Evolutionary conservation across 805 yeast genomes (phyloP).

Genomic region (Saccharomycopsis oosterbeekiorum): DNA sequence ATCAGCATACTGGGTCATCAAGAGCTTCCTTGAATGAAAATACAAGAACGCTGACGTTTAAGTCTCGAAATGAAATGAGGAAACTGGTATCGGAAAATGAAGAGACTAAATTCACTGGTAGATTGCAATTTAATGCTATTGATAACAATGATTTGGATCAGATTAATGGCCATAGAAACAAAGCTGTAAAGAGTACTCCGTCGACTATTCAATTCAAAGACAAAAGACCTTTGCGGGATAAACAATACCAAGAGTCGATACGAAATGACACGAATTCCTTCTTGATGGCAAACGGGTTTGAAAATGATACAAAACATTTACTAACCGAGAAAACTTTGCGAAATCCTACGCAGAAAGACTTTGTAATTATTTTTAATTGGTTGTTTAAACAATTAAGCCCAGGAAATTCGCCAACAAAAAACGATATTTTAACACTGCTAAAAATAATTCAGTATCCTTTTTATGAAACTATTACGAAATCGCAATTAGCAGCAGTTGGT

Average conservation of each 20-base stretch:
- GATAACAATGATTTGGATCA: not conserved
- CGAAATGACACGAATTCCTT: constrained; percentile 65
- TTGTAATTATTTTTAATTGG: constrained; percentile 70
- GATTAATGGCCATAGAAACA: not conserved
- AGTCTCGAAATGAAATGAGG: not conserved
- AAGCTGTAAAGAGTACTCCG: not conserved
- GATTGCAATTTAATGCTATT: not conserved
- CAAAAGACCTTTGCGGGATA: constrained; percentile 72
- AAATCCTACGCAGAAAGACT: constrained; percentile 86
- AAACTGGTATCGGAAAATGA: not conserved
- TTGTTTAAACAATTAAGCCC: constrained; percentile 73
- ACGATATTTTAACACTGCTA: constrained; percentile 63
- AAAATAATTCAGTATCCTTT: constrained; percentile 69
- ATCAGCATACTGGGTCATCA: not conserved
- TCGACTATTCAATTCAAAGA: constrained; percentile 32
- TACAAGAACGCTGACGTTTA: not conserved
- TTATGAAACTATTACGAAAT: constrained; percentile 67
- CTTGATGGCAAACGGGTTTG: constrained; percentile 54
- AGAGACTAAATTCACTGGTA: not conserved
- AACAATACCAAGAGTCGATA: constrained; percentile 51
- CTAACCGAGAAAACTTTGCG: constrained; percentile 53
- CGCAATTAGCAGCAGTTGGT: constrained; percentile 85
- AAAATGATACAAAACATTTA: constrained; percentile 62
- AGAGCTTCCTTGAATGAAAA: not conserved
- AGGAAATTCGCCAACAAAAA: constrained; percentile 54